phyloP scores from a whole-genome alignment of 768 basidiomycete species.

The Tylopilus cervinicoccineus region DNA sequence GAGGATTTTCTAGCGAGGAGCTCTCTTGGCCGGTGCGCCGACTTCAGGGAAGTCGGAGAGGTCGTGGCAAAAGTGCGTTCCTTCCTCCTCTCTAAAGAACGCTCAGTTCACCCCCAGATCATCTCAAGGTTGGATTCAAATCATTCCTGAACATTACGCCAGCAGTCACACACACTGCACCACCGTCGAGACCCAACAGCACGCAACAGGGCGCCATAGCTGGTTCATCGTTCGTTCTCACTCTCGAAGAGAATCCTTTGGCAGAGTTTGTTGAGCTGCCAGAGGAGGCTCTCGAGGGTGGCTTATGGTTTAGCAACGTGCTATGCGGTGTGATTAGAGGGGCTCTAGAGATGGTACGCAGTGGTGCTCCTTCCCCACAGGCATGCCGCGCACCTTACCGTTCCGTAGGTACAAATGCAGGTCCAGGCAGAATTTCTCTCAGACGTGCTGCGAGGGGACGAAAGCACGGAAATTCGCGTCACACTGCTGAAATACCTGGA shows the following conservation, averaged over 20 bases:
- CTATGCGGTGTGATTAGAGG: constrained; percentile 92
- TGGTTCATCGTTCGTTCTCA: constrained; percentile 73
- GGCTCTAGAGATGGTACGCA: constrained; percentile 89
- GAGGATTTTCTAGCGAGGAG: constrained; percentile 97
- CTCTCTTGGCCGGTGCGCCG: constrained; percentile 83
- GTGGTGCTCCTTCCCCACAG: background rate
- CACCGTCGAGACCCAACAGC: constrained; percentile 47
- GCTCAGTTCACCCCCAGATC: background rate
- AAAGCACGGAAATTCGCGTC: constrained; percentile 90
- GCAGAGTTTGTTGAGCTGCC: constrained; percentile 97
- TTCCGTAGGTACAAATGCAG: constrained; percentile 86
- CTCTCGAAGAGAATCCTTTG: constrained; percentile 93
- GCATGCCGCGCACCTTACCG: constrained; percentile 12
- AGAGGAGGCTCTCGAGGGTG: constrained; percentile 87
- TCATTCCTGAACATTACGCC: constrained; percentile 94
- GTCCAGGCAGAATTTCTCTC: constrained; percentile 87
- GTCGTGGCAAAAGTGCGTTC: constrained; percentile 82
- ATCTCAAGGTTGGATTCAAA: constrained; percentile 88
- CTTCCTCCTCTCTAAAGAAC: background rate
- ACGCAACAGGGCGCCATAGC: constrained; percentile 37
- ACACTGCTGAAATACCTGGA: constrained; percentile 88
- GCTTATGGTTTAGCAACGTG: constrained; percentile 96
- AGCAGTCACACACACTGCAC: constrained; percentile 62
- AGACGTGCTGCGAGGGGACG: constrained; percentile 90
- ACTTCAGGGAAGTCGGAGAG: constrained; percentile 94